These are phyloP conservation scores for Saprolegnia parasitica DNA, from an alignment of 352 stramenopile species.

Conservation along the genomic window DNA sequence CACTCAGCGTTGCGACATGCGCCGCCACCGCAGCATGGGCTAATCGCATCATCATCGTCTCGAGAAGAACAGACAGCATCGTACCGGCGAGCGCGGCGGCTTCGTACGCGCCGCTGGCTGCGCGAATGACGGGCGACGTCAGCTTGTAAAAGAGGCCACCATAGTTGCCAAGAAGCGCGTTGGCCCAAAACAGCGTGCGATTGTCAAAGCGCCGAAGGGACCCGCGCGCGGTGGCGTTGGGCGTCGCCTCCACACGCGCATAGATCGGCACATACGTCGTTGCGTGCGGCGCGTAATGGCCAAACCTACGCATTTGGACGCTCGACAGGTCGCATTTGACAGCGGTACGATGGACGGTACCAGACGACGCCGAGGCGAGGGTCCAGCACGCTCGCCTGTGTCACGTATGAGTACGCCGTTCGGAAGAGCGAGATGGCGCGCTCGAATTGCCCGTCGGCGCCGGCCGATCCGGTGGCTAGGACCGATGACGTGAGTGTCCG, in stretches of 20 bases:
- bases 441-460: conserved; percentile 71
- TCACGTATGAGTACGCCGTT: conserved; percentile 87
- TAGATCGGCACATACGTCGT: conserved; percentile 89
- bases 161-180: conserved; percentile 81
- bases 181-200: conserved; percentile 67
- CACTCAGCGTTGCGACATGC: conserved; percentile 33
- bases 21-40: conserved; percentile 40
- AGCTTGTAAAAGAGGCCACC: conserved; percentile 64
- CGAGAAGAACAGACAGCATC: neutral
- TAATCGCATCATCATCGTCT: conserved; percentile 30
- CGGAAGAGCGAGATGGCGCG: conserved; percentile 92
- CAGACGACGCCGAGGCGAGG: conserved; percentile 62
- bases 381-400: conserved; percentile 51
- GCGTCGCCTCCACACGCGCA: conserved; percentile 47
- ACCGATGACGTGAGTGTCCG: neutral
- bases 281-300: conserved; percentile 84
- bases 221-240: conserved; percentile 41
- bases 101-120: conserved; percentile 55
- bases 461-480: conserved; percentile 33
- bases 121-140: conserved; percentile 52
- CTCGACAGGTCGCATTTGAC: neutral
- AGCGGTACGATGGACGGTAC: conserved; percentile 7
- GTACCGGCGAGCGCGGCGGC: conserved; percentile 5
- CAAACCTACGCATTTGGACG: too few species aligned
- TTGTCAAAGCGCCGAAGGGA: conserved; percentile 65